Conservation (phyloP, 306 rosid species). For the Prunus salicina region DNA sequence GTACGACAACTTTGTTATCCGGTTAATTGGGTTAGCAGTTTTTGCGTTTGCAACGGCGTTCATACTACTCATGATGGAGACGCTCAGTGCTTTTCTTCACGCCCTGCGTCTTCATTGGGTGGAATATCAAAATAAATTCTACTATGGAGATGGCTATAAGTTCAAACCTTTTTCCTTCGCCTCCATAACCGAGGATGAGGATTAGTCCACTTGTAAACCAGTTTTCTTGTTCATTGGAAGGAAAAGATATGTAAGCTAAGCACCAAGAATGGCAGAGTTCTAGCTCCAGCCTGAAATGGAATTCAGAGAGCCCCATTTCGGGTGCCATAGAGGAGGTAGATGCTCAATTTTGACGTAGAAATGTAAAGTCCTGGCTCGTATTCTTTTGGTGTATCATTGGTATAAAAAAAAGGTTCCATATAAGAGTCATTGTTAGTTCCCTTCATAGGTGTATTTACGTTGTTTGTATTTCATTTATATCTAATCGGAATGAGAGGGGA, state of each 20-base stretch:
- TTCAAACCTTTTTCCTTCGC: slow-evolving; percentile 92
- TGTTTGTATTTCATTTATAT: neutral
- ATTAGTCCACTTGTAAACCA: slow-evolving; percentile 35
- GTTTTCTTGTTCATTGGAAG: slow-evolving; percentile 14
- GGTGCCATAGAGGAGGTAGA: slow-evolving; percentile 17
- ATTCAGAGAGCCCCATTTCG: slow-evolving; percentile 23
- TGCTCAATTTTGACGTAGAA: slow-evolving; percentile 42
- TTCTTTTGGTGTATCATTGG: slow-evolving; percentile 33
- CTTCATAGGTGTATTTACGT: slow-evolving; percentile 12
- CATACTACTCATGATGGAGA: slow-evolving; percentile 98
- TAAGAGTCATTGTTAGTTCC: slow-evolving; percentile 13
- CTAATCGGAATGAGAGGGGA: neutral
- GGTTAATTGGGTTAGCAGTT: slow-evolving; percentile 82
- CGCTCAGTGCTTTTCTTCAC: slow-evolving; percentile 96
- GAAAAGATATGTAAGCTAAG: neutral
- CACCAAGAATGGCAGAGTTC: neutral
- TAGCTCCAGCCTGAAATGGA: slow-evolving; percentile 18
- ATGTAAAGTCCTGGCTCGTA: slow-evolving; percentile 40
- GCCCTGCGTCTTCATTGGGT: slow-evolving; percentile 99
- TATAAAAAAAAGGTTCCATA: slow-evolving; percentile 30
- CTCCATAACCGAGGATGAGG: slow-evolving; percentile 73
- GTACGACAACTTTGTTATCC: slow-evolving; percentile 75
- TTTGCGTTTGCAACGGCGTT: slow-evolving; percentile 97
- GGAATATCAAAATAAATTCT: slow-evolving; percentile 94
- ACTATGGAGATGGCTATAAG: slow-evolving; percentile 93